phyloP scores from a whole-genome alignment of 1,284 basidiomycete species.

The Hortiboletus rubellus region DNA sequence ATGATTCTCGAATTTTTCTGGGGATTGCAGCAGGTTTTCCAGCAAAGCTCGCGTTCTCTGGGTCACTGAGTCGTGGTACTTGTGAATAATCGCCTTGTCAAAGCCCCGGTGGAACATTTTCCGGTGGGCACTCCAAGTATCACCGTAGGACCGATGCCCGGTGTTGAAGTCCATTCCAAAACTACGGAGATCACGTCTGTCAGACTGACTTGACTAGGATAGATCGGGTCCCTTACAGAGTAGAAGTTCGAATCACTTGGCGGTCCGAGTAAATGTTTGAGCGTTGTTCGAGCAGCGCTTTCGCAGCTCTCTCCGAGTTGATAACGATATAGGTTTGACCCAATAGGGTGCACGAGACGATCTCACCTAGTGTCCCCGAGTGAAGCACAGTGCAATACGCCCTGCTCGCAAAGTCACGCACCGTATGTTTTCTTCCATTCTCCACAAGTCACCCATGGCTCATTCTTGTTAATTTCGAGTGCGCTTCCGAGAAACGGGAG shows the following conservation, averaged over 20 bases:
- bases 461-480: slow-evolving; percentile 22
- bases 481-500: slow-evolving; percentile 32
- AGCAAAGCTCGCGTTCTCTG: slow-evolving; percentile 9
- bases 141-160: slow-evolving; percentile 17
- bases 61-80: slow-evolving; percentile 14
- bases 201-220: neutral
- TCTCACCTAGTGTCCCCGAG: slow-evolving; percentile 15
- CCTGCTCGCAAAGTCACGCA: slow-evolving; percentile 10
- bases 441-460: slow-evolving; percentile 34
- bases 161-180: slow-evolving; percentile 24
- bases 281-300: slow-evolving; percentile 25
- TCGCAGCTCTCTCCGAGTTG: slow-evolving; percentile 24
- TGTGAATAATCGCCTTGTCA: slow-evolving; percentile 6
- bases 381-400: neutral
- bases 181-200: slow-evolving; percentile 10
- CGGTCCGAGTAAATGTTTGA: slow-evolving; percentile 23
- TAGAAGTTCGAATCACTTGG: slow-evolving; percentile 8
- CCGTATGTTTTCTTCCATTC: slow-evolving; percentile 28
- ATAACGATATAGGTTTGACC: slow-evolving; percentile 25
- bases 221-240: slow-evolving; percentile 12
- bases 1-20: slow-evolving; percentile 9
- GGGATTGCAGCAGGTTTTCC: slow-evolving; percentile 11
- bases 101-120: slow-evolving; percentile 20
- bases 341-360: slow-evolving; percentile 21
- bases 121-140: slow-evolving; percentile 20